phyloP scores from a whole-genome alignment of 306 rosid genomes.

The Vigna hirtella region DNA sequence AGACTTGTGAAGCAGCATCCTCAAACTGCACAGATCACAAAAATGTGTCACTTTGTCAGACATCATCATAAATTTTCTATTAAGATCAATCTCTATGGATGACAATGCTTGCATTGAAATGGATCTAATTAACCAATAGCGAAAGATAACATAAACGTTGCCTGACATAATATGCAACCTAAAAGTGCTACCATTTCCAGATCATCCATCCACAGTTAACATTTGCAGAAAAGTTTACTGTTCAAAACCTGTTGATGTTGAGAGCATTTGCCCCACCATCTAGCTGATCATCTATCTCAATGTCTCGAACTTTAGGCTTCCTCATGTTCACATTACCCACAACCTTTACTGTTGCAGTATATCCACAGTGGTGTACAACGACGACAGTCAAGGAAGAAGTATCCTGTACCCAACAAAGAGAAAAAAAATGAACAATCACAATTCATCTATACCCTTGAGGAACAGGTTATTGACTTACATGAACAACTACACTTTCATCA shows the following conservation, averaged over 20 bases:
- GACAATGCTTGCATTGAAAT: not conserved
- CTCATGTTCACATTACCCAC: slow-evolving; percentile 64
- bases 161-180: not conserved
- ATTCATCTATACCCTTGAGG: slow-evolving; percentile 18
- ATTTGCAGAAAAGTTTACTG: slow-evolving; percentile 13
- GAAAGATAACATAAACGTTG: not conserved
- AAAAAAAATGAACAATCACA: slow-evolving; percentile 9
- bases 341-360: slow-evolving; percentile 78
- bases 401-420: slow-evolving; percentile 62
- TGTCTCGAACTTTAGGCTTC: slow-evolving; percentile 62
- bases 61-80: slow-evolving; percentile 10
- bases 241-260: slow-evolving; percentile 82
- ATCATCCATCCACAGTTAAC: slow-evolving; percentile 5
- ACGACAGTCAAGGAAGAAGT: slow-evolving; percentile 73
- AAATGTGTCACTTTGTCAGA: slow-evolving; percentile 18
- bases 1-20: slow-evolving; percentile 73
- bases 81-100: not conserved
- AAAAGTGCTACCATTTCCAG: slow-evolving; percentile 21
- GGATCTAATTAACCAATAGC: not conserved
- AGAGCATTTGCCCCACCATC: slow-evolving; percentile 97
- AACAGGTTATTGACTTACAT: slow-evolving; percentile 59
- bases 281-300: slow-evolving; percentile 79
- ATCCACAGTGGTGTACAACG: slow-evolving; percentile 83
- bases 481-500: slow-evolving; percentile 86
- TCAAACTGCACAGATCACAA: slow-evolving; percentile 66